A percentile compares a stretch with the other conserved stretches of the same genome.
These are phyloP conservation scores for Epichloe elymi DNA, from an alignment of 2,329 filamentous ascomycete species.

Conservation along the genomic window DNA sequence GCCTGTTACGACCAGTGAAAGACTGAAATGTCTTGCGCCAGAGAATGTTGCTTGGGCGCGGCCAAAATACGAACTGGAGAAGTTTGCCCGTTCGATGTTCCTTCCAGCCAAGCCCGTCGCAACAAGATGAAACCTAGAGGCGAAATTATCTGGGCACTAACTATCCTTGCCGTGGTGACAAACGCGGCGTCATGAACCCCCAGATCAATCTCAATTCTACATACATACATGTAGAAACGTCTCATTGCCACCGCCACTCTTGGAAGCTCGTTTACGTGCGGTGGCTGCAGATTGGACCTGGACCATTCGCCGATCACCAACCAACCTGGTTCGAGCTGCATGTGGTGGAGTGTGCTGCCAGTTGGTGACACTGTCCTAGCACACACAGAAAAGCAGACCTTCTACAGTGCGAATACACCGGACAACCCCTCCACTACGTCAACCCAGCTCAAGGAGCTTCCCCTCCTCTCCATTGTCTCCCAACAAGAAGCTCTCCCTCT, in stretches of 20 bases:
- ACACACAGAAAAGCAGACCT: accelerated
- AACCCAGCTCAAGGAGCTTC: conserved; percentile 15
- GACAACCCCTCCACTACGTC: conserved; percentile 1
- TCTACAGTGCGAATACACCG: conserved; percentile 12
- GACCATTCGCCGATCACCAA: background rate
- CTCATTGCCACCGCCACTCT: background rate
- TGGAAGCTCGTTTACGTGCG: background rate
- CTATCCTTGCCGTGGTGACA: too few relatives aligned
- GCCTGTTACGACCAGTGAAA: background rate
- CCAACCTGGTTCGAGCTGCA: background rate
- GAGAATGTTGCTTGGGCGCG: too few relatives aligned
- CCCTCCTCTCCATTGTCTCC: background rate
- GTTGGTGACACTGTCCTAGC: background rate
- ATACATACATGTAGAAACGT: background rate
- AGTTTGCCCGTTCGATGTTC: too few relatives aligned
- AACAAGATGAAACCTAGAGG: too few relatives aligned
- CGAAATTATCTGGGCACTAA: too few relatives aligned
- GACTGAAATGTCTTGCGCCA: too few relatives aligned
- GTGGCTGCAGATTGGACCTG: background rate
- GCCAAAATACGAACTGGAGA: too few relatives aligned
- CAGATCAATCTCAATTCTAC: background rate
- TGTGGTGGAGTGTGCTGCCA: background rate
- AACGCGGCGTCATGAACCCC: too few relatives aligned
- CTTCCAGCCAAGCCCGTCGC: too few relatives aligned
- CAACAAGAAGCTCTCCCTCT: background rate